Base-by-base conservation (phyloP, 805 yeast species). In the Metschnikowia proteae region DNA sequence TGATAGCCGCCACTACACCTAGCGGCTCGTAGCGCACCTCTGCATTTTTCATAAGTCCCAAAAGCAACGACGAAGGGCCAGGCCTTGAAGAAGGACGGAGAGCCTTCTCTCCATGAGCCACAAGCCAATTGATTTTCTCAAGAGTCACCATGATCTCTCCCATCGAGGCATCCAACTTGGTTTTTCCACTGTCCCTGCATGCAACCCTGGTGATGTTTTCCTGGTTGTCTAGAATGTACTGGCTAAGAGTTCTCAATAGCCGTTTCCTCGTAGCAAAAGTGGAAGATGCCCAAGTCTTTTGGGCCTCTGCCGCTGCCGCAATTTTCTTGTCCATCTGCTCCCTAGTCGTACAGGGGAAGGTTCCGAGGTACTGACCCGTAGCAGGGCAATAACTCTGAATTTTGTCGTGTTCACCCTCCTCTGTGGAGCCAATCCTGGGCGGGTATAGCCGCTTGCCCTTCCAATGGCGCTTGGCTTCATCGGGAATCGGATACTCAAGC, bases 371-470 rank as follows among this genome's bases (percentile, higher is more conserved):
- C 67, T 89, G 97, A 31, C 97, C 95, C 0, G 98, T 94, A 0
- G 98, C 97, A 3, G 99, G 99, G 68, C 99, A 92, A 64, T 88
- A 86, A 52, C 91, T 81, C 61, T 88, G 91, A 52, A 92, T 87
- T 54, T 67, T 73, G 22, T 71, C 74, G 2, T 92, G 87, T 46
- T 86, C 90, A 25, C 77, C 78, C 2, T 78, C 76, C 48, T 80
- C 79, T 41, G 71, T 70, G 3, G 88, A 73, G 10, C 81, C 71
- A 10, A 85, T 78, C 47, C 65, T 63, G 1, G 75, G 70, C 0
- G 89, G 84, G 45, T 80, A 78, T 31, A 88, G 72, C 45, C 96
- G 73, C 58, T 82, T 85, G 5, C 96, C 96, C 65, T 90, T 90
- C 97, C 97, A 91, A 62, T 88, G 92, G 3, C 90, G 88, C 62